phyloP scores from a whole-genome alignment of 2,329 filamentous ascomycete genomes.

The Gaeumannomyces sp. region DNA sequence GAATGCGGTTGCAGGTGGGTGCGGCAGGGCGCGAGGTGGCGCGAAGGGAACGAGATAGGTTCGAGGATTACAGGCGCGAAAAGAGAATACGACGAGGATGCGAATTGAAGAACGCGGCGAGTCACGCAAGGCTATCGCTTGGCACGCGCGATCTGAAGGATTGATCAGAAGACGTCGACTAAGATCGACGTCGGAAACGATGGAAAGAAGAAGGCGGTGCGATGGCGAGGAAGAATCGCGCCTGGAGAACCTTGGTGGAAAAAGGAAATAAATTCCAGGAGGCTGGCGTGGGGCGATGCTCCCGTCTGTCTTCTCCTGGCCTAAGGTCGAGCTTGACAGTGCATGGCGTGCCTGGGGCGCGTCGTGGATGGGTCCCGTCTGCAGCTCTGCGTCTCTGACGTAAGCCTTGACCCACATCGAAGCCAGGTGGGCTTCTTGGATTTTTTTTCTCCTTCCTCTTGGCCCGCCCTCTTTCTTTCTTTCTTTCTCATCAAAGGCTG shows the following conservation, averaged over 20 bases:
- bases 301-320: neutral
- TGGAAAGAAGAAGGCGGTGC: neutral
- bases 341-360: neutral
- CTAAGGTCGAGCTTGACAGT: neutral
- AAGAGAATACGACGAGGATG: neutral
- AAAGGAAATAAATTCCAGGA: constrained; percentile 1
- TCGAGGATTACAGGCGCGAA: neutral
- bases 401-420: neutral
- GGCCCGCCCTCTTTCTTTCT: constrained; percentile 14
- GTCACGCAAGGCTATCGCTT: neutral
- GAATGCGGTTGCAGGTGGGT: neutral
- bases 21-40: neutral
- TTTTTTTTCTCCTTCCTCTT: neutral
- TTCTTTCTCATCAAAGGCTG: constrained; percentile 37
- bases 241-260: neutral
- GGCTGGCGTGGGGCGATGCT: neutral
- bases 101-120: neutral
- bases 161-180: neutral
- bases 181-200: neutral
- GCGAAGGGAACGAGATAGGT: neutral
- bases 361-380: neutral
- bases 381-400: neutral
- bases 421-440: neutral
- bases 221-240: neutral
- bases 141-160: neutral